Evolutionary conservation across 176 grass and related monocot genomes (phyloP).

Genomic region (Pontederia paniculata): DNA sequence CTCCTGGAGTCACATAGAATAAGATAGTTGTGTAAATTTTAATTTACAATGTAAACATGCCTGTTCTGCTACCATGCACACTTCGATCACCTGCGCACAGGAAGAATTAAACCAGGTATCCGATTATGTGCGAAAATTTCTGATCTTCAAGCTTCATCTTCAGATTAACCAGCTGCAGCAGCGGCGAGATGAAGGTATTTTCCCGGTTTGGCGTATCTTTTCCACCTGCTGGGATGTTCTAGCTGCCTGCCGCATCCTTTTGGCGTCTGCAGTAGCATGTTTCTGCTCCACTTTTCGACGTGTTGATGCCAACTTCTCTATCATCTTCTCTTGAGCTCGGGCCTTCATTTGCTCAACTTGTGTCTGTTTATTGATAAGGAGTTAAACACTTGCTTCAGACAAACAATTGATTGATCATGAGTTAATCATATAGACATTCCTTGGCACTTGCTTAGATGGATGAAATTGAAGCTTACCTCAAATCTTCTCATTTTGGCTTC

Average conservation of each 20-base stretch:
- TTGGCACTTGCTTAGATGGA: neutral
- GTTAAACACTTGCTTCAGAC: neutral
- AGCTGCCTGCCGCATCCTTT: conserved; percentile 33
- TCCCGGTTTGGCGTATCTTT: conserved; percentile 54
- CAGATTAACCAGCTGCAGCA: conserved; percentile 69
- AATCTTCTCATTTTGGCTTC: conserved; percentile 52
- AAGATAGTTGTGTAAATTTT: too few species aligned
- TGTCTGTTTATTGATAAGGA: conserved; percentile 27
- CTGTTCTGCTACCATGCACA: too few species aligned
- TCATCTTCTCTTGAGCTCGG: conserved; percentile 40
- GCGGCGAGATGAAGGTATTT: conserved; percentile 18
- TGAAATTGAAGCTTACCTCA: conserved; percentile 36
- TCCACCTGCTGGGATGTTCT: conserved; percentile 57
- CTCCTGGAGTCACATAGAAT: too few species aligned
- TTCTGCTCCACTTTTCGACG: conserved; percentile 47
- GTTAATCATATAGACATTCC: neutral
- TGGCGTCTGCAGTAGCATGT: conserved; percentile 46
- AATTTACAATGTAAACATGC: too few species aligned
- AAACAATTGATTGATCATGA: neutral
- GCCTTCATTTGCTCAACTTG: conserved; percentile 58
- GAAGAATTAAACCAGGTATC: too few species aligned
- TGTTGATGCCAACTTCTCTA: conserved; percentile 26
- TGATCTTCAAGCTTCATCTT: neutral
- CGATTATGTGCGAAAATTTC: too few species aligned
- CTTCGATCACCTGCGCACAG: too few species aligned